Conservation (phyloP, 176 grass and related monocot genomes). For the Phoenix dactylifera region DNA sequence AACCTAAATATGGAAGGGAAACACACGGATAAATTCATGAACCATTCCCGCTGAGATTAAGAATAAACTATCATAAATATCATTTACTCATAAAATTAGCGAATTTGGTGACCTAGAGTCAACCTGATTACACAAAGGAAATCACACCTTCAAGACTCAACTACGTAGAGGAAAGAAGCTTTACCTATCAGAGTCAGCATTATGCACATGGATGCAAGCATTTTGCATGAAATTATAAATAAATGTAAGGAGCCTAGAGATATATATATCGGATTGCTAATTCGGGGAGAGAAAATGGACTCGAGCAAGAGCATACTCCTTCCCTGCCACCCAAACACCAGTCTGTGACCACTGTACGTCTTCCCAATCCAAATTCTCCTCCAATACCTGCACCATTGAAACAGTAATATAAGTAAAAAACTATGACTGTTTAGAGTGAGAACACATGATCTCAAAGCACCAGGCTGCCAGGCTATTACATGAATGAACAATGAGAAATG, state of each 20-base stretch:
- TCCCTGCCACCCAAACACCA: slow-evolving; percentile 72
- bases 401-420: neutral
- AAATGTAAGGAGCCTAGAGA: neutral
- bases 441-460: no score
- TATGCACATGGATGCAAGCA: slow-evolving; percentile 2
- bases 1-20: no score
- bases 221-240: slow-evolving; percentile 7
- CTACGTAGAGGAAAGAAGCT: neutral
- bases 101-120: no score
- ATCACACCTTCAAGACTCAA: no score
- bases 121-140: no score
- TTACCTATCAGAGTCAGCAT: neutral
- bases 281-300: slow-evolving; percentile 74
- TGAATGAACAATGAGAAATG: no score
- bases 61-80: no score
- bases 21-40: no score
- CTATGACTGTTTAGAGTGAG: no score
- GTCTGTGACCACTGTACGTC: slow-evolving; percentile 92
- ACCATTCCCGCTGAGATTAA: no score
- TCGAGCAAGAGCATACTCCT: slow-evolving; percentile 78
- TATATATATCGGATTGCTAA: slow-evolving; percentile 18
- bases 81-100: no score
- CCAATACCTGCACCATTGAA: slow-evolving; percentile 40
- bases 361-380: slow-evolving; percentile 91
- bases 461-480: no score